Evolutionary conservation across 805 yeast species (phyloP), one percentile per base, ranked within the genome.

Genomic region (Maudiozyma saulgeensis): DNA sequence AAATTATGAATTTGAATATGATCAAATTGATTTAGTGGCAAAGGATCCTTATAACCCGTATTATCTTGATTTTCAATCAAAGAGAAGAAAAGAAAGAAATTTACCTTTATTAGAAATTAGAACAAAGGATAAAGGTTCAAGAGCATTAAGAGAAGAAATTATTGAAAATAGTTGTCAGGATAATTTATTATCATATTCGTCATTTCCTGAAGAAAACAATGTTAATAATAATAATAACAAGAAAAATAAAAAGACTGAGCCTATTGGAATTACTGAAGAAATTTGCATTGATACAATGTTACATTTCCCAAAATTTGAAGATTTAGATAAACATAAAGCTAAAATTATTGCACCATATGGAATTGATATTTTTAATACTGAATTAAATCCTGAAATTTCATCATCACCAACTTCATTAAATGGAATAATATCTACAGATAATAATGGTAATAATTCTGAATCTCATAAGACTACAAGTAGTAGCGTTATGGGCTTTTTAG

Each of bases 101-200:
- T 69, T 82, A 9, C 73, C 86, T 0, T 61, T 86, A 16, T 70
- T 84, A 53, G 93, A 85, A 61, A 71, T 86, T 35, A 77, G 82
- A 54, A 77, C 89, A 0, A 81, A 75, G 61, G 74, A 71, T 31
- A 69, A 70, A 55, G 66, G 73, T 18, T 48, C 64, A 21, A 61
- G 82, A 63, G 58, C 84, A 51, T 67, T 83, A 64, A 81, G 84
- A 49, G 90, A 84, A 57, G 74, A 79, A 11, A 70, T 84, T 34
- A 59, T 64, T 1, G 74, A 73, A 28, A 70, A 72, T 48, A 76
- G 85, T 54, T 69, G 73, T 0, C 74, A 79, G 54, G 85, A 83
- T 55, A 84, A 84, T 55, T 60, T 84, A 31, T 62, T 84, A 41
- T 78, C 80, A 6, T 74, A 79, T 53, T 77, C 84, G 54, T 38